phyloP scores from a whole-genome alignment of 176 grass and related monocot species.

The Oryza longistaminata region DNA sequence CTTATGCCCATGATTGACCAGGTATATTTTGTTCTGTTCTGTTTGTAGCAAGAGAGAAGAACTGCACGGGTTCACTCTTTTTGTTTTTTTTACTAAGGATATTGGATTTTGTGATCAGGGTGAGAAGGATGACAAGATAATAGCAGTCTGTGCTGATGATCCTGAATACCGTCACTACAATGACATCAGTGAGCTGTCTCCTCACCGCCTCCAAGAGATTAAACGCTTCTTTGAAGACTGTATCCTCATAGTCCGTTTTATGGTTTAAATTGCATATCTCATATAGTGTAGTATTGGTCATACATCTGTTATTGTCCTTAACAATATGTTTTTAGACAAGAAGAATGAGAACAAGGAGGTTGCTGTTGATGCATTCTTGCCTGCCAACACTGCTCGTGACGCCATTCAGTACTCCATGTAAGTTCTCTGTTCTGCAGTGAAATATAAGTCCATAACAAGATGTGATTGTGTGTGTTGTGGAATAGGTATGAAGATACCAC shows the following conservation, averaged over 20 bases:
- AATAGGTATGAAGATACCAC: neutral
- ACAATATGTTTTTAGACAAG: constrained; percentile 41
- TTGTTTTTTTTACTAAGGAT: neutral
- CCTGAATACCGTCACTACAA: constrained; percentile 69
- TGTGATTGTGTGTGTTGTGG: neutral
- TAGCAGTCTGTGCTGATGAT: constrained; percentile 73
- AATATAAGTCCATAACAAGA: neutral
- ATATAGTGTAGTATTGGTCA: neutral
- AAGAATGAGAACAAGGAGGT: constrained; percentile 83
- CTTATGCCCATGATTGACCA: constrained; percentile 88
- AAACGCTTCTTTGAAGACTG: constrained; percentile 70
- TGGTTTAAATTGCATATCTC: neutral
- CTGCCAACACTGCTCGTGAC: constrained; percentile 49
- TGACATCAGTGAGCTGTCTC: constrained; percentile 64
- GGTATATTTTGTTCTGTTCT: constrained; percentile 28
- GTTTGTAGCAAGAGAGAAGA: neutral
- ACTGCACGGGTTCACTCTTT: neutral
- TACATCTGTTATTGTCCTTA: constrained; percentile 40
- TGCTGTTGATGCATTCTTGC: constrained; percentile 64
- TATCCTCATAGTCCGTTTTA: constrained; percentile 39
- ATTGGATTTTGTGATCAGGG: constrained; percentile 33
- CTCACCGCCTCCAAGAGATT: constrained; percentile 63
- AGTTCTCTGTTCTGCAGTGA: constrained; percentile 12
- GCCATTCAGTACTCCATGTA: constrained; percentile 77
- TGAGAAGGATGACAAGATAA: constrained; percentile 78